These are phyloP conservation scores for Lithospermum erythrorhizon DNA, from an alignment of 257 asterid genomes.

Conservation along the genomic window DNA sequence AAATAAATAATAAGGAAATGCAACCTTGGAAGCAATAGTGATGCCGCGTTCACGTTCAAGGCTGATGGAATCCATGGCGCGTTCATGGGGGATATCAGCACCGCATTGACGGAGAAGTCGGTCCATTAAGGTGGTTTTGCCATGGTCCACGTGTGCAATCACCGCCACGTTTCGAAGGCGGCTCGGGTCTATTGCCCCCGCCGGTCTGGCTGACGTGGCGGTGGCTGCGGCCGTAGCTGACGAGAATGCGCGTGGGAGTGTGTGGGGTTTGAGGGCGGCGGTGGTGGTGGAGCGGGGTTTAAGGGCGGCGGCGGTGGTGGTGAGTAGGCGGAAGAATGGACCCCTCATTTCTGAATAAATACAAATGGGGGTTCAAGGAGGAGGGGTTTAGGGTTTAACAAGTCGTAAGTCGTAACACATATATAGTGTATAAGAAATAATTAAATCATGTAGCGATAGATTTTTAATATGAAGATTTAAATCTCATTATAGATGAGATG, in stretches of 20 bases:
- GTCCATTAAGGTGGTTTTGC: constrained; percentile 97
- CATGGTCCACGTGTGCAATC: constrained; percentile 96
- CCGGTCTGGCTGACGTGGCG: background rate
- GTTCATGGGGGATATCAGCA: constrained; percentile 91
- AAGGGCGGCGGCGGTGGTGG: background rate
- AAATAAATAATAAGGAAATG: background rate
- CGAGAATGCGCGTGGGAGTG: background rate
- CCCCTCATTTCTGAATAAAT: background rate
- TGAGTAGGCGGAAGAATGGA: constrained; percentile 1
- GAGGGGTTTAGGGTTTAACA: too few species aligned
- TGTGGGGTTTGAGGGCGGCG: background rate
- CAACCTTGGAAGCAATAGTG: constrained; percentile 94
- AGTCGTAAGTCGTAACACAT: too few species aligned
- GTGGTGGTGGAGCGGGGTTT: background rate
- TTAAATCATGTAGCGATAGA: too few species aligned
- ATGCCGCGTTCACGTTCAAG: constrained; percentile 98
- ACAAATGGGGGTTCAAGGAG: too few species aligned
- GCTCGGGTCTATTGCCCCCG: background rate
- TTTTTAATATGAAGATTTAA: too few species aligned
- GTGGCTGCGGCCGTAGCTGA: background rate
- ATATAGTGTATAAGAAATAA: too few species aligned
- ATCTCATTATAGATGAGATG: too few species aligned
- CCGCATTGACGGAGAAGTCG: constrained; percentile 97
- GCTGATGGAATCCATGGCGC: constrained; percentile 84
- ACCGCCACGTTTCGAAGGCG: constrained; percentile 86